Base-by-base conservation (phyloP, 345 rosid genomes). In the Mercurialis annua region DNA sequence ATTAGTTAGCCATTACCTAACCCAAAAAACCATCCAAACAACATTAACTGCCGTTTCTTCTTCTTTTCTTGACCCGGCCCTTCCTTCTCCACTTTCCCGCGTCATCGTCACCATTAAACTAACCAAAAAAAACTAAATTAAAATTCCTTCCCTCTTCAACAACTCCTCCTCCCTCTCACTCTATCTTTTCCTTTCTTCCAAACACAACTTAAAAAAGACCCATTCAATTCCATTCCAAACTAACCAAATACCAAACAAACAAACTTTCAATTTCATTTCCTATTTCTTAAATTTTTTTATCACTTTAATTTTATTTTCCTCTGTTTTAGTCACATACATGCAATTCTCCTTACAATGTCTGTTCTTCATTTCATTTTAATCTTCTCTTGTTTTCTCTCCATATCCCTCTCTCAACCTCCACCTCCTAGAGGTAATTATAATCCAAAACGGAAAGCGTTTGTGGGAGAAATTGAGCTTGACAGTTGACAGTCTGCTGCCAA, bases 121-220 rank as follows among this genome's bases (percentile, higher is more conserved):
- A n/a, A n/a, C n/a, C n/a, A 74, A 36, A 36, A 36, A 36, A 36
- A 36, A 36, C n/a, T 36, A 36, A 36, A 36, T n/a, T n/a, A 36
- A 36, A 40, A 77, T 70, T 70, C 79, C 65, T 76, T 76, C 66
- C 74, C 80, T 54, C 78, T 26, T 59, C 77, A n/a, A 47, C 79
- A 65, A 64, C 78, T 75, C 84, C 77, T 58, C 27, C 31, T 46
- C 48, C 7, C 48, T 3, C 56, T 27, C 71, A 63, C 61, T 43
- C 75, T 65, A 50, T 73, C 68, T 51, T 72, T 82, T 78, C 87
- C 85, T 84, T 83, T 49, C 87, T 74, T 86, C 74, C 74, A 66
- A 68, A 40, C 78, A 66, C 69, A 66, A 21, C 62, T 70, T 52
- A 59, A 77, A 70, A 57, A 72, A 71, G 84, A 83, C 86, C 74